Base-by-base conservation (phyloP, 1,284 basidiomycete genomes). In the Mycosarcoma mackinlayi region DNA sequence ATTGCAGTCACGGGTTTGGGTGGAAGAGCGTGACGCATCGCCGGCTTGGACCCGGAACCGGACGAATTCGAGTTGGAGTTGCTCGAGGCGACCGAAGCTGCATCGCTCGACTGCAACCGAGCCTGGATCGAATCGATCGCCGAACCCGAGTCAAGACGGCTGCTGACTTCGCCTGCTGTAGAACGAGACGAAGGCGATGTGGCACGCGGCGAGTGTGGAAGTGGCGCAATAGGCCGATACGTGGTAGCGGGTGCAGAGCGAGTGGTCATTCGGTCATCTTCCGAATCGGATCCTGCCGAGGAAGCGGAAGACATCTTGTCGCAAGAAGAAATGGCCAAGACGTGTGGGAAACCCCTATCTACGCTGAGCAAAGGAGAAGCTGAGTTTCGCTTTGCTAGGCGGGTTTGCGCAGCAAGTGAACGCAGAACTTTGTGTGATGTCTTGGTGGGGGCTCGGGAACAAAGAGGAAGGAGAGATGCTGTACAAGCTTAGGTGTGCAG, bases 11-110 rank as follows among this genome's bases (percentile, higher is more conserved):
- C 56, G 13, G 75, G 75, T 63, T 76, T 76, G 23, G 75, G 71
- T 14, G 75, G 75, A 10, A 76, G 64, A 4, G 75, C 75, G 41
- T 76, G 75, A 18, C 67, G 41, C 68, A 76, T 63, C 7, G 61
- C 30, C 16, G 57, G 42, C 34, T 64, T 62, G 48, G 41, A 11
- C 28, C 19, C 42, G 28, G 62, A 48, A 18, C 41, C 44, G 42
- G 38, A 53, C n/a, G 37, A n/a, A n/a, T n/a, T n/a, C n/a, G 60
- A 45, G 21, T 41, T 49, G 44, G 34, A 50, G 33, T 54, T 52
- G 44, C 28, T 42, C 28, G 42, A 57, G 19, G 37, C 44, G 16
- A 65, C 31, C 4, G 48, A 56, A 0, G 44, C 62, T 14, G 47
- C 25, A 41, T 57, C 48, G 21, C 48, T 56, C 19, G 47, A 31